Percentiles rank a stretch among this genome's conserved stretches.
Conservation (phyloP, 768 basidiomycete genomes). For the Calocera viscosa region DNA sequence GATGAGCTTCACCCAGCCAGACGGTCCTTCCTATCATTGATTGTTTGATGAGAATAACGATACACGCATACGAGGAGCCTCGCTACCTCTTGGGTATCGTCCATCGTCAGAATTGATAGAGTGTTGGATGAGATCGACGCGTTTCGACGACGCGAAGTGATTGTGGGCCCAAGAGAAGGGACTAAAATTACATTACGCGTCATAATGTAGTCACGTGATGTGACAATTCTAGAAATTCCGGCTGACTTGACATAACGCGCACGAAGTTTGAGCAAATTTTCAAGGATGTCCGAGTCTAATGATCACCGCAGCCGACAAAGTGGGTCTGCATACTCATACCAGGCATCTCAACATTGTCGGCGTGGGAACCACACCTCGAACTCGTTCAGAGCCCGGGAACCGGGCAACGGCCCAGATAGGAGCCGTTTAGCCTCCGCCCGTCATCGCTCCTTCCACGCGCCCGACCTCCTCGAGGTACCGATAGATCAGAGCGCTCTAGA, state of each 20-base stretch:
- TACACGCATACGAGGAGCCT: too few relatives aligned
- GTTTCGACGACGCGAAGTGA: not conserved
- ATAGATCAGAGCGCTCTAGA: not conserved
- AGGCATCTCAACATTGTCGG: too few relatives aligned
- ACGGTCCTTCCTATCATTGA: slow-evolving; percentile 7
- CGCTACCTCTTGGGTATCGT: not conserved
- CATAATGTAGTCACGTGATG: not conserved
- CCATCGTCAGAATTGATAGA: not conserved
- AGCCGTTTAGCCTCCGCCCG: not conserved
- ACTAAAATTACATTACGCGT: slow-evolving; percentile 6
- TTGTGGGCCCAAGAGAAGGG: not conserved
- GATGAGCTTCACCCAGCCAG: slow-evolving; percentile 62
- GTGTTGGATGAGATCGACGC: not conserved
- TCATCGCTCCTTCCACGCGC: not conserved
- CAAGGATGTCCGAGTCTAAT: too few relatives aligned
- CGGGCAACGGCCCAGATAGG: not conserved
- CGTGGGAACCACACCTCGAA: too few relatives aligned
- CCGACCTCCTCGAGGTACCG: slow-evolving; percentile 8
- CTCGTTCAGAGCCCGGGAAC: not conserved
- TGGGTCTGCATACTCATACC: too few relatives aligned
- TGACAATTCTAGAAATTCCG: not conserved
- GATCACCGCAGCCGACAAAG: too few relatives aligned
- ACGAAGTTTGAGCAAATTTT: too few relatives aligned
- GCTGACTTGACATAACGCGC: too few relatives aligned
- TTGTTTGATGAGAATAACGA: too few relatives aligned